Evolutionary conservation across 257 asterid species (phyloP).

Genomic region (Echites panduratus): DNA sequence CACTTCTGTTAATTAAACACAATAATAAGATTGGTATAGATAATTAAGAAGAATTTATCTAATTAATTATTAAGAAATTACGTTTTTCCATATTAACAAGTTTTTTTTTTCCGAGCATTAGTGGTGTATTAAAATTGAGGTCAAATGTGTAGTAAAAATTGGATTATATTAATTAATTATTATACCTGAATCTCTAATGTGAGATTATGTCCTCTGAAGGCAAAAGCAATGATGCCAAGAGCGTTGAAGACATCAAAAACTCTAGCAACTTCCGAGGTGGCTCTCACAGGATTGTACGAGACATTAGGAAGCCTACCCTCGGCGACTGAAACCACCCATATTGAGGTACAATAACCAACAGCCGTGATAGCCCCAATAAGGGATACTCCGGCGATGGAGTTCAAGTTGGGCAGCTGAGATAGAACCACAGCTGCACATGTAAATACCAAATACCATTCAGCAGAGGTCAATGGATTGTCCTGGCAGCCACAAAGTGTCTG

Average conservation of each 20-base stretch:
- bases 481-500: constrained; percentile 61
- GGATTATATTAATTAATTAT: too few species aligned
- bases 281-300: constrained; percentile 48
- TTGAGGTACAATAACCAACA: constrained; percentile 65
- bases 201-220: constrained; percentile 92
- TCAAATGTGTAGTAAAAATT: too few species aligned
- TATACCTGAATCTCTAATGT: constrained; percentile 89
- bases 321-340: constrained; percentile 68
- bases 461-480: constrained; percentile 48
- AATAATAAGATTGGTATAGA: too few species aligned
- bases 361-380: constrained; percentile 78
- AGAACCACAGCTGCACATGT: constrained; percentile 70
- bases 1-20: too few species aligned
- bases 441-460: constrained; percentile 83
- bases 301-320: constrained; percentile 61
- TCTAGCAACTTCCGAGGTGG: constrained; percentile 25
- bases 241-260: constrained; percentile 68
- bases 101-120: too few species aligned
- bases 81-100: too few species aligned
- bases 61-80: too few species aligned
- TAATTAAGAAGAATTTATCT: too few species aligned
- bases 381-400: constrained; percentile 88
- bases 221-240: constrained; percentile 83
- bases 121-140: too few species aligned
- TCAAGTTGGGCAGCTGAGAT: constrained; percentile 85